These are phyloP conservation scores for Macrolepiota fuliginosa DNA, from an alignment of 768 basidiomycete genomes.

Conservation along the genomic window DNA sequence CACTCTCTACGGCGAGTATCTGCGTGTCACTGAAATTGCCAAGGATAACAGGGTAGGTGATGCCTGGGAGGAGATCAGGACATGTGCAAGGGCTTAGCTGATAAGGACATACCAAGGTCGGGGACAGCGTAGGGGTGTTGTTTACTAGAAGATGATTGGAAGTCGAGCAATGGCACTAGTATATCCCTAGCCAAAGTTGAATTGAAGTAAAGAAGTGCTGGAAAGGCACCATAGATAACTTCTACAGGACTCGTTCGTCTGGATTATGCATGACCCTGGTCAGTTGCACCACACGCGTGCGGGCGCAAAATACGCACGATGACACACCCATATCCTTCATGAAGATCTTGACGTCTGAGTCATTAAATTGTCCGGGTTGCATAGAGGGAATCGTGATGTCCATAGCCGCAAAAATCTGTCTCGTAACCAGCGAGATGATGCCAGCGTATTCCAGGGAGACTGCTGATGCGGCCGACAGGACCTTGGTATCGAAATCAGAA, in stretches of 20 bases:
- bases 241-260: constrained; percentile 42
- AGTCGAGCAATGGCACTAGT: constrained; percentile 47
- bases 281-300: constrained; percentile 1
- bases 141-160: constrained; percentile 31
- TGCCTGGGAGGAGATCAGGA: not conserved
- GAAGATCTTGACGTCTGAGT: constrained; percentile 41
- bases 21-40: constrained; percentile 16
- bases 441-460: constrained; percentile 38
- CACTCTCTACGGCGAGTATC: constrained; percentile 23
- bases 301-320: constrained; percentile 32
- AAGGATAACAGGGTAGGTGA: constrained; percentile 14
- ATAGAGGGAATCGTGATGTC: constrained; percentile 41
- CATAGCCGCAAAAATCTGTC: constrained; percentile 43
- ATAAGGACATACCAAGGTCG: constrained; percentile 26
- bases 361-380: constrained; percentile 26
- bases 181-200: constrained; percentile 37
- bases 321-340: constrained; percentile 45
- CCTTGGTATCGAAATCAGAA: constrained; percentile 33
- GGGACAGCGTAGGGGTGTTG: constrained; percentile 24
- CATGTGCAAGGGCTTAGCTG: not conserved
- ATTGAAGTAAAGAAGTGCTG: constrained; percentile 41
- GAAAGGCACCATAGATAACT: constrained; percentile 42
- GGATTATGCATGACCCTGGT: not conserved
- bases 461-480: constrained; percentile 32
- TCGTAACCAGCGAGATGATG: constrained; percentile 38